Conservation (phyloP, 1,139 yeast species). For the Yamadazyma spencermartinsiae region DNA sequence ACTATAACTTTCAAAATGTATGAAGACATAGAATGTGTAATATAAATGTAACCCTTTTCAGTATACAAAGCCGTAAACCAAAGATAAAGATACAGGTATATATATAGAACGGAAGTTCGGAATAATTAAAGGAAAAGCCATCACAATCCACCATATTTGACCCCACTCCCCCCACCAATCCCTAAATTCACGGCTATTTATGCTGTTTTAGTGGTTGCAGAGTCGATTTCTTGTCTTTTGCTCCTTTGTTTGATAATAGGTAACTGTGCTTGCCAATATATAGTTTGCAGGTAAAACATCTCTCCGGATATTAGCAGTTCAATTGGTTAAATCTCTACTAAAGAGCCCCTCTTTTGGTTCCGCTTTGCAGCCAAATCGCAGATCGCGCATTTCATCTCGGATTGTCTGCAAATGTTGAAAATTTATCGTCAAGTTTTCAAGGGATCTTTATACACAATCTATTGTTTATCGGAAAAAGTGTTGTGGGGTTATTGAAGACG, state of each 20-base stretch:
- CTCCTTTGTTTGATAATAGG: too few species aligned
- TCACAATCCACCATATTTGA: too few species aligned
- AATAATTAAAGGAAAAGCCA: neutral
- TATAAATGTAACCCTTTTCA: neutral
- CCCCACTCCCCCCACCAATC: too few species aligned
- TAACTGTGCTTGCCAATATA: neutral
- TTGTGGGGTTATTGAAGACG: conserved; percentile 4
- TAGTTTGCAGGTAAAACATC: too few species aligned
- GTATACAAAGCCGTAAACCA: neutral
- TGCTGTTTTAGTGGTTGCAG: too few species aligned
- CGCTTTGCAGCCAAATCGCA: neutral
- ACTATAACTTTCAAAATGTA: conserved; percentile 1
- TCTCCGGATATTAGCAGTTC: too few species aligned
- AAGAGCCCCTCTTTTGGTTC: neutral
- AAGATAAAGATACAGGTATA: too few species aligned
- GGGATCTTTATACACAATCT: neutral
- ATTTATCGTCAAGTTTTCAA: conserved; percentile 5
- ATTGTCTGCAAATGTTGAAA: conserved; percentile 6
- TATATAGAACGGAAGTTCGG: too few species aligned
- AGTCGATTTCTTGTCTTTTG: too few species aligned
- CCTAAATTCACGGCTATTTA: too few species aligned
- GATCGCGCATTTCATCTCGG: conserved; percentile 8
- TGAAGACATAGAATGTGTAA: neutral
- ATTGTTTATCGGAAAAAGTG: neutral
- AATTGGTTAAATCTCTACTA: too few species aligned